Base-by-base conservation (phyloP, 768 basidiomycete genomes). In the Boletus rubescentipes region DNA sequence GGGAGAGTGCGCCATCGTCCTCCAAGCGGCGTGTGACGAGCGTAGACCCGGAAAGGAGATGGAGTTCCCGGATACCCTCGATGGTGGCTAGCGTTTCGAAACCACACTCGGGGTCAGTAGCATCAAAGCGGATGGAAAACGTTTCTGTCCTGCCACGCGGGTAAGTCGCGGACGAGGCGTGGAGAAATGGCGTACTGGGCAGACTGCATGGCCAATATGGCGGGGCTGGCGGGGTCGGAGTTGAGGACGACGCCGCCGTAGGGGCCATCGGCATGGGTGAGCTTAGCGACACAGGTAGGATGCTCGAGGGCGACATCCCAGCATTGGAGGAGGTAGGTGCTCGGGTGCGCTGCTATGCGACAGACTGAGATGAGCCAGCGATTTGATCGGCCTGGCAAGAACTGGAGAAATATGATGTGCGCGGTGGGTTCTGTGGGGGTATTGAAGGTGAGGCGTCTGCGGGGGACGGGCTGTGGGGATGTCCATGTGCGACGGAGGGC, bases 341-440 rank as follows among this genome's bases (percentile, higher is more conserved):
- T 64, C 0, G 64, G 61, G 1, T 51, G 65, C 0, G 51, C 52
- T 1, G 54, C 61, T 59, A 58, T 70, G 0, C 70, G 72, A 30
- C n/a, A n/a, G n/a, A 83, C 64, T 0, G 81, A 81, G 21, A 87
- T 60, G 8, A 87, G 62, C 68, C 76, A 80, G 7, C 74, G 72
- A 32, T 68, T 68, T 4, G 67, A 70, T n/a, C 69, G 58, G 0
- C 69, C 73, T 0, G 79, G 78, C 0, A 85, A 56, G 58, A 85
- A 80, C 39, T 77, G 67, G 16, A 84, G 65, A 18, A 75, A 74
- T 4, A 79, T 63, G 43, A 79, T 67, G 21, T 76, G 78, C 5
- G 74, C 55, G 57, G 55, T 46, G 37, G 67, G 52, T 9, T 63
- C 55, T 5, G 46, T 8, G 45, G 62, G 45, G n/a, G 67, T 54